Base-by-base conservation (phyloP, 148 eudicot species). In the Fagopyrum tataricum region DNA sequence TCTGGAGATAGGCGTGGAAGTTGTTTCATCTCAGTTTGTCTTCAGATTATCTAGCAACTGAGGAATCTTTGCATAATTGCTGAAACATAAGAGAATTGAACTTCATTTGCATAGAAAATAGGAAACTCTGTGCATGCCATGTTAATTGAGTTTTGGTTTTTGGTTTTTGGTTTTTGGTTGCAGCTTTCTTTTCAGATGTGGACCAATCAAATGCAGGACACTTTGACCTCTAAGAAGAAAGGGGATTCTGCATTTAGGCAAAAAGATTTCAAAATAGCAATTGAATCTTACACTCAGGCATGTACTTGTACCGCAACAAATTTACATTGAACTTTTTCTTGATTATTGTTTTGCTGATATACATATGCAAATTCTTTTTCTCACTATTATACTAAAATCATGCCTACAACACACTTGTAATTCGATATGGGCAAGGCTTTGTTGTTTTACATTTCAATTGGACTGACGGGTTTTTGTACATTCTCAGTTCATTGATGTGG, bases 171-270 rank as follows among this genome's bases (percentile, higher is more conserved):
- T 10, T 39, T 46, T 59, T 37, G 40, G 67, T 43, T 77, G 83
- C 93, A 94, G 98, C 93, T 94, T 26, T 91, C 98, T 14, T 94
- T 94, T 77, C 93, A 90, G 80, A 91, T 94, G 98, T 94, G 98
- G 98, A 94, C 98, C 39, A 83, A 92, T 80, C 97, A 94, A 86
- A 86, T 94, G 96, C 97, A 91, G 85, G 98, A 94, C 6, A 91
- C 91, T 14, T 76, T 94, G 78, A 86, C 76, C 84, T 88, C 98
- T 4, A 94, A 94, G 89, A 94, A 89, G 72, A 89, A 91, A 84
- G 98, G 98, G 15, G 98, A 94, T 76, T 75, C 75, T 67, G 96
- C 98, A 76, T 94, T 94, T 72, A 80, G 93, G 74, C 93, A 88
- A n/a, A 94, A 91, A 77, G 91, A 94, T 42, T 85, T 88, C 75